phyloP scores from a whole-genome alignment of 257 asterid genomes.

The Solanum verrucosum region DNA sequence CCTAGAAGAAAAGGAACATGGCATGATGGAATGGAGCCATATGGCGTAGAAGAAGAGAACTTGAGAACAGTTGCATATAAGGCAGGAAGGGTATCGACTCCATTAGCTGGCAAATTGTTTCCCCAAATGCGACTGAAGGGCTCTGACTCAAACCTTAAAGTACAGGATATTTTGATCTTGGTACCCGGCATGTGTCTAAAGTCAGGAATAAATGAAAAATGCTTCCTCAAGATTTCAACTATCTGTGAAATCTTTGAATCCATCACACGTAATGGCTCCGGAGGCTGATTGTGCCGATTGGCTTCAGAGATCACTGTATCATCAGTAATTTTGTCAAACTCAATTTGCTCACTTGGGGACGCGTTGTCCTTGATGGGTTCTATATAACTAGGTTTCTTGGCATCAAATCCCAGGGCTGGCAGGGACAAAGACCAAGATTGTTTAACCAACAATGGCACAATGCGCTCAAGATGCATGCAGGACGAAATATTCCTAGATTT shows the following conservation, averaged over 20 bases:
- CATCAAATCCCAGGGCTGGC: constrained; percentile 34
- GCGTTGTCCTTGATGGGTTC: constrained; percentile 51
- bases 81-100: constrained; percentile 66
- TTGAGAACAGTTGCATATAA: constrained; percentile 68
- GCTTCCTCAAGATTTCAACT: constrained; percentile 55
- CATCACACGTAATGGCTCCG: constrained; percentile 77
- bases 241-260: constrained; percentile 77
- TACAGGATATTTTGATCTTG: constrained; percentile 63
- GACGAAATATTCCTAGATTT: constrained; percentile 42
- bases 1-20: constrained; percentile 77
- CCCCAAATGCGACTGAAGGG: constrained; percentile 34
- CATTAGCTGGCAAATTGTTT: constrained; percentile 17
- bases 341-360: constrained; percentile 34
- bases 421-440: constrained; percentile 90
- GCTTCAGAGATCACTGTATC: constrained; percentile 23
- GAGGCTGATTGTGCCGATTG: constrained; percentile 30
- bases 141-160: constrained; percentile 65
- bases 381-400: constrained; percentile 37
- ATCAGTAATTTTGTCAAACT: constrained; percentile 26
- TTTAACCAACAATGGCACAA: constrained; percentile 54
- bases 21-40: constrained; percentile 59
- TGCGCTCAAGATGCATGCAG: constrained; percentile 61
- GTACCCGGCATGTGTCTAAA: constrained; percentile 68
- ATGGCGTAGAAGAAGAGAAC: constrained; percentile 72
- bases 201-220: constrained; percentile 75